Conservation (phyloP, 1,284 basidiomycete species). For the Phylloporus sp. region DNA sequence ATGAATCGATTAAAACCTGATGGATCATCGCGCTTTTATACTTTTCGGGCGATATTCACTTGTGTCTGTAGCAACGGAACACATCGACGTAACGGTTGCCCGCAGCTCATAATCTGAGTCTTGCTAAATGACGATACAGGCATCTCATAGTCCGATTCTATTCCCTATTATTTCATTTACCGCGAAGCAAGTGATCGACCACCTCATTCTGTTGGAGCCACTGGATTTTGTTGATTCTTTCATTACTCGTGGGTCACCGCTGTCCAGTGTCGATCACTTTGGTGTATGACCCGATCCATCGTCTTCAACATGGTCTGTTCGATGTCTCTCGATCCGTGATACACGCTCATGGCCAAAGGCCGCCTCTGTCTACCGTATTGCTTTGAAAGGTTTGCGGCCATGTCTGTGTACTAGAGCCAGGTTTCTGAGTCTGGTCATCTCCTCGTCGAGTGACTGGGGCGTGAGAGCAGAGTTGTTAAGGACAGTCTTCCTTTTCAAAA, state of each 20-base stretch:
- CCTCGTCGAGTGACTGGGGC: conserved; percentile 51
- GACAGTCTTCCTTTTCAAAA: conserved; percentile 56
- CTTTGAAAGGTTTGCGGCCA: conserved; percentile 18
- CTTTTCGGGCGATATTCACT: no score
- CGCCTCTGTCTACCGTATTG: conserved; percentile 40
- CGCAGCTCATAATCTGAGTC: no score
- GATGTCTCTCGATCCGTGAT: no score
- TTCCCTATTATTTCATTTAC: background rate
- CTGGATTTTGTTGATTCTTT: conserved; percentile 22
- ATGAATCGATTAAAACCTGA: no score
- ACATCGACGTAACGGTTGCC: no score
- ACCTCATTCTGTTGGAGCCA: background rate
- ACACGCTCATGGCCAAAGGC: conserved; percentile 21
- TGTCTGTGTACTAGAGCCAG: conserved; percentile 48
- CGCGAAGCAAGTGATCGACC: conserved; percentile 8
- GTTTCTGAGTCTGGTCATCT: conserved; percentile 56
- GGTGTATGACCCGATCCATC: conserved; percentile 10
- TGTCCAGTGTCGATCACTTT: conserved; percentile 11
- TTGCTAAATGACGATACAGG: no score
- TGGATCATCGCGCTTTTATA: no score
- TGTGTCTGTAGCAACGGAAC: no score
- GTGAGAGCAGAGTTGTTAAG: conserved; percentile 53
- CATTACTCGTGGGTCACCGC: conserved; percentile 8
- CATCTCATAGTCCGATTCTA: background rate
- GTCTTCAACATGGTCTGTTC: no score